Base-by-base conservation (phyloP, 2,329 filamentous ascomycete species). In the Ophiosphaerella korrae region DNA sequence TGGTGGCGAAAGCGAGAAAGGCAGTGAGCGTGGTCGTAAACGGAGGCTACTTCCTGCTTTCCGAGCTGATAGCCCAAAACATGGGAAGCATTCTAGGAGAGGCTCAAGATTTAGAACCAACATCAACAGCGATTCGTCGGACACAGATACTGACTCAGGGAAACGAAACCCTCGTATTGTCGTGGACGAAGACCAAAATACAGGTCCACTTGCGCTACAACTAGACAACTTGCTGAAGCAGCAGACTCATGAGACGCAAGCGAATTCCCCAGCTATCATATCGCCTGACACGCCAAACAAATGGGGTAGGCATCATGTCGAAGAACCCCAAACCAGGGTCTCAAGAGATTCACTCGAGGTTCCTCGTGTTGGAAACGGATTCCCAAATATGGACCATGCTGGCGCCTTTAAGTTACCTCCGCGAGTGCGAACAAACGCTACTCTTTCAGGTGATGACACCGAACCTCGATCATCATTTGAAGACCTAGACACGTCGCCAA, bases 121-220 rank as follows among this genome's bases (percentile, higher is more conserved):
- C 7, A 71, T 63, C 16, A 58, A 65, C 37, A 66, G 66, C 2
- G 67, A 70, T 29, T 62, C 66, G 1, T 74, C 73, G 9, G 70
- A 65, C 23, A 74, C 68, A 3, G 71, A 79, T 14, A 78, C 82
- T 41, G 80, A 79, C 39, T 80, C 80, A n/a, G 74, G 82, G 31
- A 63, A 66, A 58, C 52, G 78, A 41, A 78, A 81, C 26, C 79
- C 80, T 42, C 79, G 77, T 45, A 77, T 78, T 9, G 85, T 84
- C 8, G 59, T 55, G 13, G 70, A 73, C 12, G 61, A 66, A 13
- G 71, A 74, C 13, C 70, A 76, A 44, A 79, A 80, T 42, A 77
- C 72, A 16, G 78, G 77, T 7, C 77, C 79, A 5, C 66, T 81
- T 18, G 75, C 77, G 45, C 64, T 75, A 21, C 77, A 78, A 42